Percentiles rank a stretch among this genome's conserved stretches.
phyloP scores from a whole-genome alignment of 208 protist genomes.

The Acanthamoeba divionensis region DNA sequence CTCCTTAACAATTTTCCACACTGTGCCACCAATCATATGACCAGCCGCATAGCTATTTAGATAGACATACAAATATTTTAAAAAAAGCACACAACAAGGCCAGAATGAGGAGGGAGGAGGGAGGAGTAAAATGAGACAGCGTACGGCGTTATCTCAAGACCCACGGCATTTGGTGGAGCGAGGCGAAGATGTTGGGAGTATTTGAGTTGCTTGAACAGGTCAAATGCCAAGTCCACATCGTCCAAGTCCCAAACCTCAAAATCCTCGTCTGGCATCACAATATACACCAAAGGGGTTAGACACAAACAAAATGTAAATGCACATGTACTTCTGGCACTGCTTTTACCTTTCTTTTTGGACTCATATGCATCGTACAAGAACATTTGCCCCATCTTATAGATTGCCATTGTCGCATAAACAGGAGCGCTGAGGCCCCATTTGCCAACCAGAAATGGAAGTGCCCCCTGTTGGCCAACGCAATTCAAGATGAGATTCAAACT shows the following conservation, averaged over 20 bases:
- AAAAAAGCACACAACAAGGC: not conserved
- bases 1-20: conserved; percentile 87
- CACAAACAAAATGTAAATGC: not conserved
- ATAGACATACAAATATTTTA: not conserved
- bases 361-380: conserved; percentile 81
- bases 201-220: conserved; percentile 63
- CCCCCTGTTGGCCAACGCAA: conserved; percentile 59
- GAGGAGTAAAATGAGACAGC: not conserved
- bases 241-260: conserved; percentile 80
- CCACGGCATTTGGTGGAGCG: not conserved
- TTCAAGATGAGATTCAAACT: not conserved
- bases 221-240: conserved; percentile 78
- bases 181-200: conserved; percentile 69
- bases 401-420: conserved; percentile 83
- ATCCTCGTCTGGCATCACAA: not conserved
- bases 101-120: not conserved
- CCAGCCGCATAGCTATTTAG: conserved; percentile 59
- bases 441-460: conserved; percentile 77
- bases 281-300: not conserved
- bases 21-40: conserved; percentile 80
- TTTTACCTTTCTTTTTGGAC: not conserved
- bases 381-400: conserved; percentile 83
- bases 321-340: not conserved
- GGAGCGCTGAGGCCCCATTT: conserved; percentile 74
- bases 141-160: conserved; percentile 68